Base-by-base conservation (phyloP, 1,284 basidiomycete genomes). In the Melanopsichium pennsylvanicum region DNA sequence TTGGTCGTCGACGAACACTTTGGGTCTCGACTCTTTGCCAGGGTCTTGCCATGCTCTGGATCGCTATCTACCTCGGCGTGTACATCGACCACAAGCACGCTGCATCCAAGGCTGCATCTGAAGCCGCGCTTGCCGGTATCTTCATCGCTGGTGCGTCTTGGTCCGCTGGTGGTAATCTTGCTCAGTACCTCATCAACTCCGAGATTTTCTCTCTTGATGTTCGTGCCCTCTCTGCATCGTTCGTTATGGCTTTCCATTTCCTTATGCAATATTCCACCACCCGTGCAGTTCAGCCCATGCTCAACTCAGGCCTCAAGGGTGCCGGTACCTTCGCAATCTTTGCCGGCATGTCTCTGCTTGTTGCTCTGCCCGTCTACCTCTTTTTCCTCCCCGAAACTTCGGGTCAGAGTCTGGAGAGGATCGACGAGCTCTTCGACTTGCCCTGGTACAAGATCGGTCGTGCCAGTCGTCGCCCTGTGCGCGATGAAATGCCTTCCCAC, bases 371-470 rank as follows among this genome's bases (percentile, higher is more conserved):
- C 7, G 46, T 62, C 26, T 69, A 69, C 50, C 41, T 57, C 12
- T 69, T 69, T 47, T 59, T 69, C 41, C 55, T 69, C 18, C 64
- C 64, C 41, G 64, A 69, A 37, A 69, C 64, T 2, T 58, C 59
- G 38, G 64, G 64, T n/a, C 50, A 55, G 64, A 58, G 54, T 44
- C 43, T 69, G 27, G 64, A 69, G 64, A 62, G 35, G 37, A 62
- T 69, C 50, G 64, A 69, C 41, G 59, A 69, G 55, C 48, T 69
- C 8, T 69, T 69, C 47, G 64, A 69, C 23, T 22, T 69, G 48
- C 59, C 64, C 1, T 69, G 64, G 64, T 69, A 69, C 59, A 69
- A 62, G 55, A 69, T 69, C 25, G 64, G 59, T 15, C 45, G 54
- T 13, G 64, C 64, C 18, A 57, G 52, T 34, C 48, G 64, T 34